phyloP scores from a whole-genome alignment of 2,329 filamentous ascomycete species.

The Aureobasidium pullulans region DNA sequence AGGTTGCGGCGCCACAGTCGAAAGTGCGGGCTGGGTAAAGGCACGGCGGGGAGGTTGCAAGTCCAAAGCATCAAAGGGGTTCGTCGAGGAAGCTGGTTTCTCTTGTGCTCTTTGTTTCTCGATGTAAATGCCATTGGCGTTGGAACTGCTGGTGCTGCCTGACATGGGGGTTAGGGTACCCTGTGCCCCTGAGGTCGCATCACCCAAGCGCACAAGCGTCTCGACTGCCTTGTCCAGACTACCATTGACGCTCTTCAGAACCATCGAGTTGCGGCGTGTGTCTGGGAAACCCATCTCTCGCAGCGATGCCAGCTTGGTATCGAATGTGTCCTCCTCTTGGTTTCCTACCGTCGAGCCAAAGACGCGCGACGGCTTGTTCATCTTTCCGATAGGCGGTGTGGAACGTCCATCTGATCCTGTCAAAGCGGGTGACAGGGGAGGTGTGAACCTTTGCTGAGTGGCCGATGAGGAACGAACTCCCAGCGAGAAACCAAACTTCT shows the following conservation, averaged over 20 bases:
- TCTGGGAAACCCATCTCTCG: constrained; percentile 90
- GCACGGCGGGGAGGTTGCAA: constrained; percentile 30
- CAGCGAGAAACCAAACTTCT: constrained; percentile 56
- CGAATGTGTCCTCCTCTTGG: constrained; percentile 48
- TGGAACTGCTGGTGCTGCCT: constrained; percentile 35
- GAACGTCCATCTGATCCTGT: constrained; percentile 20
- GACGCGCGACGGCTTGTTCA: constrained; percentile 56
- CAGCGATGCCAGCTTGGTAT: constrained; percentile 68
- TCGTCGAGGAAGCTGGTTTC: constrained; percentile 23
- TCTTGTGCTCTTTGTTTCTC: constrained; percentile 30
- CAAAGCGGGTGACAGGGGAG: constrained; percentile 28
- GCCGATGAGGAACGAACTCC: constrained; percentile 56
- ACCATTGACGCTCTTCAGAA: constrained; percentile 75
- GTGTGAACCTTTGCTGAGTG: constrained; percentile 50
- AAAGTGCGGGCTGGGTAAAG: constrained; percentile 22
- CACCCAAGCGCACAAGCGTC: constrained; percentile 72
- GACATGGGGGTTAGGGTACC: constrained; percentile 31
- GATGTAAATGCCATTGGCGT: constrained; percentile 37
- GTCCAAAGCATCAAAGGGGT: constrained; percentile 41
- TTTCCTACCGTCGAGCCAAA: constrained; percentile 62
- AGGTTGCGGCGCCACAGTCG: constrained; percentile 17
- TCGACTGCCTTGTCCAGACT: constrained; percentile 83
- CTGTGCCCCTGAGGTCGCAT: constrained; percentile 46
- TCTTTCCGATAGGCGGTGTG: constrained; percentile 25
- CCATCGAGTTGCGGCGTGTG: constrained; percentile 68